Evolutionary conservation across 768 basidiomycete species (phyloP).

Genomic region (Leucocoprinus birnbaumii): DNA sequence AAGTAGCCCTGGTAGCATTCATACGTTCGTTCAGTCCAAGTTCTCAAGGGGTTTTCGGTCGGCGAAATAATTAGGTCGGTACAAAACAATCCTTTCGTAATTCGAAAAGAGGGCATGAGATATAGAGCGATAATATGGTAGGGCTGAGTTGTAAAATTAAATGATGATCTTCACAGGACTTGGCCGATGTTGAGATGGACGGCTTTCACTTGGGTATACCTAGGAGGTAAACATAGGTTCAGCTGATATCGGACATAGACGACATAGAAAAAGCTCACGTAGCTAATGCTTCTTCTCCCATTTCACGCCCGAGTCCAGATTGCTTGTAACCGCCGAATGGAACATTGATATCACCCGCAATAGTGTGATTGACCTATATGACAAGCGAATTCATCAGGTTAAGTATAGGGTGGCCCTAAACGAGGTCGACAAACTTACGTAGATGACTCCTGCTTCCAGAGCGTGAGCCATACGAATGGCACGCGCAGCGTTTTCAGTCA

Average conservation of each 20-base stretch:
- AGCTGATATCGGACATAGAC: background rate
- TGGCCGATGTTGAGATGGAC: no score
- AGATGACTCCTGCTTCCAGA: slow-evolving; percentile 66
- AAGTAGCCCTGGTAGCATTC: no score
- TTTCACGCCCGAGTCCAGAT: slow-evolving; percentile 67
- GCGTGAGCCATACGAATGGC: slow-evolving; percentile 62
- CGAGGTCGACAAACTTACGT: slow-evolving; percentile 30
- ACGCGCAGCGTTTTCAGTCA: slow-evolving; percentile 63
- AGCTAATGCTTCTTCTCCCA: slow-evolving; percentile 60
- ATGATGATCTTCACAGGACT: no score
- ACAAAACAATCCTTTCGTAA: no score
- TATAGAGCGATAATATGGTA: no score
- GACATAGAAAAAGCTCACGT: slow-evolving; percentile 32
- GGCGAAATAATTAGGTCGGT: no score
- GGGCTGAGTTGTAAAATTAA: no score
- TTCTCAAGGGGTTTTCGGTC: no score
- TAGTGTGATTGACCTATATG: slow-evolving; percentile 44
- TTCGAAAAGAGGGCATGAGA: no score
- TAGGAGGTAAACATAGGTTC: no score
- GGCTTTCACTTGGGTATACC: no score
- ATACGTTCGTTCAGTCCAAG: no score
- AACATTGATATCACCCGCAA: slow-evolving; percentile 40
- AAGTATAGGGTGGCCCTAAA: background rate
- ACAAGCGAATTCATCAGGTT: background rate
- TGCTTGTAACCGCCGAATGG: slow-evolving; percentile 78